Evolutionary conservation across 2,329 filamentous ascomycete genomes (phyloP), one percentile per base, ranked within the genome.

Genomic region (Pseudocercospora cruenta): DNA sequence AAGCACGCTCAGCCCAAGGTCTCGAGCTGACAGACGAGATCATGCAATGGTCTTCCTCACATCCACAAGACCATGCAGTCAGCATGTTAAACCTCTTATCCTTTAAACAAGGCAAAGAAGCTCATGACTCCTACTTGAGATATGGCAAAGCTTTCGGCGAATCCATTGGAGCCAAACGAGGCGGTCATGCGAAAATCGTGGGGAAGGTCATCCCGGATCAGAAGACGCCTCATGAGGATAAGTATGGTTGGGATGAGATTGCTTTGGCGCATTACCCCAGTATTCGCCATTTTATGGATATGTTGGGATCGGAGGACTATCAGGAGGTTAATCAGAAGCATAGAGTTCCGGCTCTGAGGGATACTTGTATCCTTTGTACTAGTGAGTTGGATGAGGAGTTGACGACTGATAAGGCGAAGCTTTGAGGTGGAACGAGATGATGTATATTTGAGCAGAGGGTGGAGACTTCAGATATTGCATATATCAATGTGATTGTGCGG

Each of bases 211-310:
- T 86, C 10, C 68, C 71, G 14, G 77, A 78, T 74, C 71, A 72
- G 26, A 69, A 69, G 1, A 73, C 73, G 19, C 49, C 55, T 12
- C 67, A 70, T 5, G 71, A 74, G 62, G 71, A 75, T 61, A 51
- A 60, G 54, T 70, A 62, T 21, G 72, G 74, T 60, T 90, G 88
- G 87, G 85, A 90, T 74, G 87, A 90, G 76, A 82, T 90, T 67
- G 87, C 87, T 0, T 79, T 90, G 51, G 88, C 87, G 63, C 87
- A 89, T 78, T 90, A 90, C 76, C 87, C 88, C 2, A 87, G 82
- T 59, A 90, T 88, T 45, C 31, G 53, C 67, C 87, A 90, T 75
- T 90, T 90, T 72, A 84, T 84, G 51, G 86, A 88, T 72, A 89
- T 88, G 86, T 72, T 87, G 51, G 82, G 79, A 1, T 83, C 83